These are phyloP conservation scores for Entomortierella chlamydospora DNA, from an alignment of 192 early-diverging fungal genomes.

Conservation along the genomic window DNA sequence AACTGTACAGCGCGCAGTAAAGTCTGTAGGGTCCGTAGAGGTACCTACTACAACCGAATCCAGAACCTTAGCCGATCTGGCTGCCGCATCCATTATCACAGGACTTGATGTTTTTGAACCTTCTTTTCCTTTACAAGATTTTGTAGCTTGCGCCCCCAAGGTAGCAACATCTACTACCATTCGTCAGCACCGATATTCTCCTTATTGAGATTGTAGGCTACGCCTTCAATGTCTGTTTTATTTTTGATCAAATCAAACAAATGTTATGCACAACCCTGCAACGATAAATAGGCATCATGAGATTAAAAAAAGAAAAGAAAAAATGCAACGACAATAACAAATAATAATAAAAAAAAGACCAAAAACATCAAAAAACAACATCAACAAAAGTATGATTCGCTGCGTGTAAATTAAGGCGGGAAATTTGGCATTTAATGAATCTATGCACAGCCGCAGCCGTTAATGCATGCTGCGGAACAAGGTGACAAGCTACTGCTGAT, in stretches of 20 bases:
- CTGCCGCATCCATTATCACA: constrained; percentile 31
- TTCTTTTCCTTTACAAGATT: background rate
- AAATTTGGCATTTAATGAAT: background rate
- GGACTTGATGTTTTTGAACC: constrained; percentile 6
- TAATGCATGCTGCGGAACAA: background rate
- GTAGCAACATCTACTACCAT: background rate
- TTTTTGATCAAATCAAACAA: too few species aligned
- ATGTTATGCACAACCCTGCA: too few species aligned
- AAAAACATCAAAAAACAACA: constrained; percentile 4
- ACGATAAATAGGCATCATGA: background rate
- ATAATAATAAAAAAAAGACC: constrained; percentile 9
- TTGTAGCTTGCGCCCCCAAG: constrained; percentile 10
- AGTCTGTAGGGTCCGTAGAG: background rate
- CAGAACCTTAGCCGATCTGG: constrained; percentile 21
- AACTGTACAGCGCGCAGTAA: background rate
- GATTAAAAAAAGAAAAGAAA: constrained; percentile 19
- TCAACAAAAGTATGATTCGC: too few species aligned
- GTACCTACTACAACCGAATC: background rate
- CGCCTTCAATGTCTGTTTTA: background rate
- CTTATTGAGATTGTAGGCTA: constrained; percentile 7
- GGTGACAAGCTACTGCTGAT: too few species aligned
- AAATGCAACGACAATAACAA: constrained; percentile 4
- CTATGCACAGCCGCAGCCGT: background rate
- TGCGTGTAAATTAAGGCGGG: constrained; percentile 1
- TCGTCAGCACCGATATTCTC: constrained; percentile 23